These are phyloP conservation scores for Sporothrix variecibatus DNA, from an alignment of 2,329 filamentous ascomycete species.

Conservation along the genomic window DNA sequence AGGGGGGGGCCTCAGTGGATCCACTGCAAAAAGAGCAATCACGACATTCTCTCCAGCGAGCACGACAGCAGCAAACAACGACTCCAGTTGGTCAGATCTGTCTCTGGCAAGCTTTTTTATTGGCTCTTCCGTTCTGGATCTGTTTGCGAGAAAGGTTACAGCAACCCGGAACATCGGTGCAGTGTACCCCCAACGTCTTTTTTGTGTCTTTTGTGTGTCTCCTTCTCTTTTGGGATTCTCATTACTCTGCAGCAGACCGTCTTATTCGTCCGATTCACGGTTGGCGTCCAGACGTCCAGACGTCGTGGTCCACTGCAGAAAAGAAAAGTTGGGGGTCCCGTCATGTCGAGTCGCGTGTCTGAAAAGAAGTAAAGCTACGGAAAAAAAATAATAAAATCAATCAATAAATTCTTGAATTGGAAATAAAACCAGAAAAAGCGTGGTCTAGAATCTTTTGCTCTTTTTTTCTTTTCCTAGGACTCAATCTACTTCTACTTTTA, in stretches of 20 bases:
- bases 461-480: background rate
- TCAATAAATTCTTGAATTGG: background rate
- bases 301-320: background rate
- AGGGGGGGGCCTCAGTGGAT: background rate
- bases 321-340: background rate
- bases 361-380: too few species aligned
- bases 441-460: background rate
- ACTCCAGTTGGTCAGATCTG: background rate
- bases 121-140: background rate
- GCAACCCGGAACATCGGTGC: background rate
- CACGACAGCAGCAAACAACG: background rate
- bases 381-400: background rate
- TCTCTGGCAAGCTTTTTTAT: background rate
- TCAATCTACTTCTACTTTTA: background rate
- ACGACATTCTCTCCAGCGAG: constrained; percentile 1
- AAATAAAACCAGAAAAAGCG: background rate
- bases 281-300: background rate
- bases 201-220: background rate
- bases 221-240: background rate
- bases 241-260: background rate
- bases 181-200: constrained; percentile 7
- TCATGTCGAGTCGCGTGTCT: background rate
- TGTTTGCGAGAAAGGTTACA: background rate
- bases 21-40: background rate
- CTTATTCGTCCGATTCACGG: background rate